Evolutionary conservation across 768 basidiomycete species (phyloP), one percentile per base, ranked within the genome.

Genomic region (Kondoa malvinella): DNA sequence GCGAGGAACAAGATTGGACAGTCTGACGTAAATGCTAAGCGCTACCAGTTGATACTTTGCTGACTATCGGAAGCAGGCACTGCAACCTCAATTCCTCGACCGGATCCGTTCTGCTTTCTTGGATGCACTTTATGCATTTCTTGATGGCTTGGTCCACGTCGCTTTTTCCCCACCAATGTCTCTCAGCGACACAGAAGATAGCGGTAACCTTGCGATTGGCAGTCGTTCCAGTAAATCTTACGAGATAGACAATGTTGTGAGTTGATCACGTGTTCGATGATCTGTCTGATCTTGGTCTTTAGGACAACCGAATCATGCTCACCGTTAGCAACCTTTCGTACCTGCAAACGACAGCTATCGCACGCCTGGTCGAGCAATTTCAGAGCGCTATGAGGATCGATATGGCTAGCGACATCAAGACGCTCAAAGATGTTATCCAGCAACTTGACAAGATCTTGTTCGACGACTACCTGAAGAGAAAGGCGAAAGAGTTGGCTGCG

Each of bases 381-480:
- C 87, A 92, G 76, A 82, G 78, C 64, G 83, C 86, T 2, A 85
- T 92, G 74, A 85, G 85, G 56, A 80, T 84, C 64, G 82, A 84
- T 33, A 82, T 92, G 67, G 78, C 81, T 29, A 83, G 86, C 4
- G 92, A 95, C 71, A 82, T 83, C 72, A 82, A 91, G 85, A 84
- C 85, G 1, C 77, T 97, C 67, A 80, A 85, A 77, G 84, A 84
- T 50, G 86, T 89, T 16, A 84, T 90, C 21, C 82, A 83, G 72
- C 86, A 89, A 73, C 82, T 96, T 57, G 92, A 97, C 79, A 85
- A 84, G 77, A 87, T 84, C 56, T 80, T 99, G 32, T 97, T 97
- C 74, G 85, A 89, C 67, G 86, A 87, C 64, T 95, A 89, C 75
- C 80, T 87, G 72, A 87, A 87, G 72, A 85, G 89, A 56, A 90